Base-by-base conservation (phyloP, 768 basidiomycete genomes). In the Phanerodontia chrysosporium region DNA sequence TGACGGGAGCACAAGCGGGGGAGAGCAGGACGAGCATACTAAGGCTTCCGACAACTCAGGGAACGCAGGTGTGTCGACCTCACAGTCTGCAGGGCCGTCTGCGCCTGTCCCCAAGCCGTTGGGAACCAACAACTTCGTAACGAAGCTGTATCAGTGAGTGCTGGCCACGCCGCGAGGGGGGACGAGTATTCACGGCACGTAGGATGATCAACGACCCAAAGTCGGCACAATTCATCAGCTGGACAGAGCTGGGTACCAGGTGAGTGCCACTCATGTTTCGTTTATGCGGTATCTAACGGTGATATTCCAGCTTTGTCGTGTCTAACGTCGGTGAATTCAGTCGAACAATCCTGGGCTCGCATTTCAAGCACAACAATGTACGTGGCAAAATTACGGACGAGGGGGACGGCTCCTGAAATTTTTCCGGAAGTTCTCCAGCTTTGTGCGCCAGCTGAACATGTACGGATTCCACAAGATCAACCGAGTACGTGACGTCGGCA, bases 401-500 rank as follows among this genome's bases (percentile, higher is more conserved):
- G 59, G 58, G 28, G 10, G 36, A 14, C 48, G 14, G 7, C 7
- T 13, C 13, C 32, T 35, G 32, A 35, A 35, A 42, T 42, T 42
- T 24, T 36, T 61, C 60, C 36, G 48, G 46, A 53, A 96, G 86
- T 96, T 97, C 72, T 92, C 91, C 13, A 92, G 90, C 67, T 96
- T 97, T 70, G 92, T 95, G 55, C 86, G 95, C 64, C 94, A 96
- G 70, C 81, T 95, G 63, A 95, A 96, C 79, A 95, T 95, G 91
- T 96, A 95, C 67, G 93, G 92, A 27, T 96, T 95, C 73, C 92
- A 93, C 76, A 95, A 95, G 75, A 92, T 92, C 74, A 93, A 93
- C 71, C 81, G 91, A 74, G 88, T 90, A 58, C 61, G 83, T 77
- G 2, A 8, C 12, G 57, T 48, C 52, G n/a, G 25, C 32, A 22